Conservation (phyloP, 768 basidiomycete genomes). For the Boletus bicolor region DNA sequence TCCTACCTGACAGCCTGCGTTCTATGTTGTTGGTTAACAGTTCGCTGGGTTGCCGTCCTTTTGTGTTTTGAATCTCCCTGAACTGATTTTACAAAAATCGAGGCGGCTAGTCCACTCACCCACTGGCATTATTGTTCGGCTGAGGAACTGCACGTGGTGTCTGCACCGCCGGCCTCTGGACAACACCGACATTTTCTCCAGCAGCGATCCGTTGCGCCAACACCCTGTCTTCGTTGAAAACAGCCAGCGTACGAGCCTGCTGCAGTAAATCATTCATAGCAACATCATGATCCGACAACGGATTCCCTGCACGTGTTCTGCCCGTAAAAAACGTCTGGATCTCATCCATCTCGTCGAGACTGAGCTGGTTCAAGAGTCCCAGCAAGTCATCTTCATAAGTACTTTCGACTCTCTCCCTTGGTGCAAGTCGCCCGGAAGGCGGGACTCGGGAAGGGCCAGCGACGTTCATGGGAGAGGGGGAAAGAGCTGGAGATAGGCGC, state of each 20-base stretch:
- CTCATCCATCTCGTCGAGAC: slow-evolving; percentile 18
- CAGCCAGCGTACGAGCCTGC: slow-evolving; percentile 19
- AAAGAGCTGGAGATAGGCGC: slow-evolving; percentile 7
- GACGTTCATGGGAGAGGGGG: slow-evolving; percentile 21
- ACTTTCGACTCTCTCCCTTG: slow-evolving; percentile 17
- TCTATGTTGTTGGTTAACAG: background rate
- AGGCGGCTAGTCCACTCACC: background rate
- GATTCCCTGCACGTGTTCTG: slow-evolving; percentile 2
- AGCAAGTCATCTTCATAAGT: slow-evolving; percentile 27
- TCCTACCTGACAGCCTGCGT: slow-evolving; percentile 11
- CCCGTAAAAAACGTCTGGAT: slow-evolving; percentile 8
- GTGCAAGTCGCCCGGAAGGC: background rate
- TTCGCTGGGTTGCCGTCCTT: slow-evolving; percentile 5
- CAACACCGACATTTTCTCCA: slow-evolving; percentile 3
- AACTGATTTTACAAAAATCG: background rate
- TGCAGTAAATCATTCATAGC: slow-evolving; percentile 26
- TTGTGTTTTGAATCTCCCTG: background rate
- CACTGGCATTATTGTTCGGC: background rate
- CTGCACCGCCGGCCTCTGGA: background rate
- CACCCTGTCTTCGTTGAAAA: slow-evolving; percentile 18
- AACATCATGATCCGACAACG: slow-evolving; percentile 22
- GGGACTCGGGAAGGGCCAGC: slow-evolving; percentile 25
- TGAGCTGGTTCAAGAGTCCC: slow-evolving; percentile 20
- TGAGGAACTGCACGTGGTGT: background rate
- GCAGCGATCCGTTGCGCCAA: slow-evolving; percentile 21